Base-by-base conservation (phyloP, 495 filamentous ascomycete genomes). In the Penicillium arizonense region DNA sequence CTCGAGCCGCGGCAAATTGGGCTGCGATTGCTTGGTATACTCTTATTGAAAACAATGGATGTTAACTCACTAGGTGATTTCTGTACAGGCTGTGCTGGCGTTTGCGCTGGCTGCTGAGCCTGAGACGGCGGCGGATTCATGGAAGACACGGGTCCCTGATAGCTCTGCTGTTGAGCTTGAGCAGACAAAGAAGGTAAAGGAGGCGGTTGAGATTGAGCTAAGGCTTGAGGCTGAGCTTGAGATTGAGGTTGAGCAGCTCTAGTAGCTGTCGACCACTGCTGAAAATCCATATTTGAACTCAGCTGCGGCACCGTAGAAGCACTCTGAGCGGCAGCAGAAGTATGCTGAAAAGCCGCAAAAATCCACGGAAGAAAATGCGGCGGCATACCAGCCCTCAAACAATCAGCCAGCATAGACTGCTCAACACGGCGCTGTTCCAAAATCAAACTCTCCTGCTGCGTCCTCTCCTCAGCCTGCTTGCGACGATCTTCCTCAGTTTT, bases 401-500 rank as follows among this genome's bases (percentile, higher is more conserved):
- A 90, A 49, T 94, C 89, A 53, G 82, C 77, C 50, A 98, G 69
- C 72, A 98, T 96, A 44, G 85, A 83, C 64, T 88, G 83, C 65
- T 97, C 93, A 34, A 92, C 80, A 63, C 79, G 87, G 43, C 93
- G 83, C 67, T 90, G 89, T 65, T 97, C 93, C 39, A 96, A 70
- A 39, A 83, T 80, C 28, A 87, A 72, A 20, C 77, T 74, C 66
- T 93, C 91, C 64, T 96, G 91, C 47, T 84, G 81, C 20, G 89
- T 96, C 75, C 81, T 89, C 68, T 96, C 88, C 68, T 94, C 89
- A 67, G 97, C 91, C 67, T 93, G 88, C 63, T 77, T 88, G 59
- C 87, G 82, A 55, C 82, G 82, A 53, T 94, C 90, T 57, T 96
- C 93, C 70, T 97, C 93, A 3, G 83, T 77, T 72, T 89, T 95